Evolutionary conservation across 768 basidiomycete species (phyloP).

Genomic region (Calvatia gigantea): DNA sequence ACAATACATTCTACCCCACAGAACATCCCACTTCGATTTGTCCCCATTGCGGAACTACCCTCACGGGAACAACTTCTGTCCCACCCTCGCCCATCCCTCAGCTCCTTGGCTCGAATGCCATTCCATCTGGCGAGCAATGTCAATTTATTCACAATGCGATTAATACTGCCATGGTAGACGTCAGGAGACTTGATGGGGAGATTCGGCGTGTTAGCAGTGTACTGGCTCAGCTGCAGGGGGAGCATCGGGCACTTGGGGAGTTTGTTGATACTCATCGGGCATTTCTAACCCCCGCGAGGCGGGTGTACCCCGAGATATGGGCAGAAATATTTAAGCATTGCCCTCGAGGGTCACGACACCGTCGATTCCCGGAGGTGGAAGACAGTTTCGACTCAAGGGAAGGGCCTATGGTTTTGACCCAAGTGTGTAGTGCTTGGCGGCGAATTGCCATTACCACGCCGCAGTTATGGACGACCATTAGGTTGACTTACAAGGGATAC

Average conservation of each 20-base stretch:
- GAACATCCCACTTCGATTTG: slow-evolving; percentile 6
- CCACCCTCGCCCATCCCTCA: slow-evolving; percentile 14
- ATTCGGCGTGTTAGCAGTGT: slow-evolving; percentile 11
- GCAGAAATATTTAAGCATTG: slow-evolving; percentile 15
- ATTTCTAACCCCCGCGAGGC: slow-evolving; percentile 15
- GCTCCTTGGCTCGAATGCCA: slow-evolving; percentile 12
- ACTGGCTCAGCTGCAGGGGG: slow-evolving; percentile 6
- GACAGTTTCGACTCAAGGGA: slow-evolving; percentile 15
- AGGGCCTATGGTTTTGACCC: slow-evolving; percentile 15
- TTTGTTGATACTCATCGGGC: slow-evolving; percentile 13
- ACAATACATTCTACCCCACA: background rate
- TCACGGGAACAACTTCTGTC: slow-evolving; percentile 4
- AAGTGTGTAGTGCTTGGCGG: slow-evolving; percentile 16
- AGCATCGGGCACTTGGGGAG: slow-evolving; percentile 8
- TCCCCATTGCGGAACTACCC: background rate
- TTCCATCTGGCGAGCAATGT: slow-evolving; percentile 7
- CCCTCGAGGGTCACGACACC: slow-evolving; percentile 10
- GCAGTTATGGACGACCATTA: slow-evolving; percentile 15
- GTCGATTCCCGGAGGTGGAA: slow-evolving; percentile 12
- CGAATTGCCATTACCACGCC: slow-evolving; percentile 14
- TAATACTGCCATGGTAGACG: background rate
- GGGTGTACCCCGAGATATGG: slow-evolving; percentile 15
- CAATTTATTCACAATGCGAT: slow-evolving; percentile 2
- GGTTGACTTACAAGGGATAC: slow-evolving; percentile 6
- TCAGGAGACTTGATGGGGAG: slow-evolving; percentile 10